phyloP scores from a whole-genome alignment of 2,329 filamentous ascomycete genomes.

The Chaetomiaceae sp. region DNA sequence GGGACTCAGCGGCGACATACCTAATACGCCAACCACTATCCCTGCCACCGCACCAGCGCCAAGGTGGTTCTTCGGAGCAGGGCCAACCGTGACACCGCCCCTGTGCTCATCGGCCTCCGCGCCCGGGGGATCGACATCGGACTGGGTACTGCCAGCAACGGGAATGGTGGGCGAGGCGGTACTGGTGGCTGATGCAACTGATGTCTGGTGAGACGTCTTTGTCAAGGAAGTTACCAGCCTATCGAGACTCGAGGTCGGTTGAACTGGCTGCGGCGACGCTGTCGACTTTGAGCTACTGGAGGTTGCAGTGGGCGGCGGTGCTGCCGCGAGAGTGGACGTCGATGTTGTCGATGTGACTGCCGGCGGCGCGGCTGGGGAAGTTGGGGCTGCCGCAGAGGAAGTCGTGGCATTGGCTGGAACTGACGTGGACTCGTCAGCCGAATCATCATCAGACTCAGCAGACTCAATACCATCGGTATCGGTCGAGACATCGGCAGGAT shows the following conservation, averaged over 20 bases:
- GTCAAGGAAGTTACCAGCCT: constrained; percentile 6
- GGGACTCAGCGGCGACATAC: constrained; percentile 6
- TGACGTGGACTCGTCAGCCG: constrained; percentile 5
- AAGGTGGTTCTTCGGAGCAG: background rate
- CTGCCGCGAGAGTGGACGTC: background rate
- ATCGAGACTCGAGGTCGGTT: constrained; percentile 5
- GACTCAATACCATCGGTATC: constrained; percentile 8
- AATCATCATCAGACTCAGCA: constrained; percentile 9
- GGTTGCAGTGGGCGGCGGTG: too few relatives aligned
- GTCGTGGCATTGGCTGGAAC: background rate
- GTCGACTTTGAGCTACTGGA: background rate
- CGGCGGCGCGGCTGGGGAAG: constrained; percentile 1
- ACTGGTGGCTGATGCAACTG: background rate
- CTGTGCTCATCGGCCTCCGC: background rate
- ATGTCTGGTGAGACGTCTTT: background rate
- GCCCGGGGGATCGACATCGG: background rate
- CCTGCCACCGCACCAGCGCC: constrained; percentile 13
- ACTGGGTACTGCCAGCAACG: constrained; percentile 1
- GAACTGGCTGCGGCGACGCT: background rate
- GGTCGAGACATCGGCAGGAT: background rate
- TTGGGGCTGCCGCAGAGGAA: background rate
- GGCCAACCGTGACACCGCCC: background rate
- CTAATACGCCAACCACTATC: constrained; percentile 20
- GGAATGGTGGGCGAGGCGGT: constrained; percentile 2
- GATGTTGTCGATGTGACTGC: background rate